Evolutionary conservation across 1,284 basidiomycete genomes (phyloP).

Genomic region (Takashimella koratensis): DNA sequence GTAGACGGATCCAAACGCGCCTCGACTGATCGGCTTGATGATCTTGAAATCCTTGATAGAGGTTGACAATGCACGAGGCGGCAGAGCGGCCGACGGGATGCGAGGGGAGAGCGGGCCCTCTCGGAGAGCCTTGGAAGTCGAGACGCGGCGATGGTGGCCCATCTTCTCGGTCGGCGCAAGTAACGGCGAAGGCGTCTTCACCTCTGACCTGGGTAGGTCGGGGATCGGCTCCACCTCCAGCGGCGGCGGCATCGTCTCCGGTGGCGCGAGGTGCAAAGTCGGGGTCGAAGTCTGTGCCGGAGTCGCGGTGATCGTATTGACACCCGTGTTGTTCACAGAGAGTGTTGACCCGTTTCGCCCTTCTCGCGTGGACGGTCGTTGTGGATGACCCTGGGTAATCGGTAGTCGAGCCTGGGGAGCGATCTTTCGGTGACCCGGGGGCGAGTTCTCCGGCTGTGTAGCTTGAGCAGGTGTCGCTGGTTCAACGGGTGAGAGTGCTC

Average conservation of each 20-base stretch:
- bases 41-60: constrained; percentile 99
- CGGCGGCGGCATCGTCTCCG: constrained; percentile 3
- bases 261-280: constrained; percentile 5
- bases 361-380: constrained; percentile 20
- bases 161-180: constrained; percentile 20
- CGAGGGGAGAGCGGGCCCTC: constrained; percentile 78
- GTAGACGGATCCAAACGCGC: constrained; percentile 97
- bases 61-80: constrained; percentile 74
- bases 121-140: constrained; percentile 22
- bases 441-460: constrained; percentile 27
- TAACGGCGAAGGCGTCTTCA: constrained; percentile 18
- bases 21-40: constrained; percentile 99
- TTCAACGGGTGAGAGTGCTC: neutral
- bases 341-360: neutral
- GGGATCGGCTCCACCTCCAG: neutral
- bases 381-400: constrained; percentile 43
- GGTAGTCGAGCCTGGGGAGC: constrained; percentile 42
- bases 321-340: neutral
- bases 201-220: neutral
- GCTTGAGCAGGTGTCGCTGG: constrained; percentile 1
- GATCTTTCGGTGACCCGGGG: constrained; percentile 37
- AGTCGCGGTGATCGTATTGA: constrained; percentile 3
- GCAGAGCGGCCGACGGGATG: constrained; percentile 69
- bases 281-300: constrained; percentile 7
- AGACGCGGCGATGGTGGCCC: constrained; percentile 24